phyloP scores from a whole-genome alignment of 2,329 filamentous ascomycete species.

The Tolypocladium tundrense region DNA sequence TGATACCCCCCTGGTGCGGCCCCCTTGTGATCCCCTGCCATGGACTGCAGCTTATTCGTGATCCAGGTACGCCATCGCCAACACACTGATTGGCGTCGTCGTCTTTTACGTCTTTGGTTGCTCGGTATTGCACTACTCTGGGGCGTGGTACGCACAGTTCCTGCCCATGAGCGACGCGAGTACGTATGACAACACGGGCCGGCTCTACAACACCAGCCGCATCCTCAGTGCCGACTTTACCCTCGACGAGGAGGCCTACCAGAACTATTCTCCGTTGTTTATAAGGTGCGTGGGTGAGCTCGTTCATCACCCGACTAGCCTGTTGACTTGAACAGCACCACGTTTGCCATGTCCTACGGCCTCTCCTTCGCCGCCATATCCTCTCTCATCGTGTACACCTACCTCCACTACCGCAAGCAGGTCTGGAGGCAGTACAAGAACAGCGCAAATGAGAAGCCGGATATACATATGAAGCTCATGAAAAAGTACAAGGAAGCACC shows the following conservation, averaged over 20 bases:
- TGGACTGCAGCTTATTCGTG: not conserved
- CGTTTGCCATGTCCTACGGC: constrained; percentile 60
- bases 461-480: constrained; percentile 57
- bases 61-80: constrained; percentile 58
- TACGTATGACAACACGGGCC: constrained; percentile 63
- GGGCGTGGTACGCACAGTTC: constrained; percentile 53
- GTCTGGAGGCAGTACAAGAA: constrained; percentile 54
- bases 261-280: constrained; percentile 57
- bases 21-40: not conserved
- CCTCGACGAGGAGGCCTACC: constrained; percentile 53
- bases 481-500: constrained; percentile 52
- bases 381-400: constrained; percentile 57
- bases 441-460: constrained; percentile 48
- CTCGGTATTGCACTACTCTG: constrained; percentile 52
- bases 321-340: constrained; percentile 39
- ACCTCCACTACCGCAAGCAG: constrained; percentile 54
- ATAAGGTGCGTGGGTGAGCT: constrained; percentile 32
- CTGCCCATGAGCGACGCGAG: constrained; percentile 59
- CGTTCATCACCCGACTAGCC: not conserved
- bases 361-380: constrained; percentile 63
- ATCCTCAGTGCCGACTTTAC: constrained; percentile 53
- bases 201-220: constrained; percentile 51
- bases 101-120: constrained; percentile 53
- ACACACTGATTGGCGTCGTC: constrained; percentile 58
- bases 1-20: constrained; percentile 57